Evolutionary conservation across 495 filamentous ascomycete species (phyloP).

Genomic region (Penicillium goetzii): DNA sequence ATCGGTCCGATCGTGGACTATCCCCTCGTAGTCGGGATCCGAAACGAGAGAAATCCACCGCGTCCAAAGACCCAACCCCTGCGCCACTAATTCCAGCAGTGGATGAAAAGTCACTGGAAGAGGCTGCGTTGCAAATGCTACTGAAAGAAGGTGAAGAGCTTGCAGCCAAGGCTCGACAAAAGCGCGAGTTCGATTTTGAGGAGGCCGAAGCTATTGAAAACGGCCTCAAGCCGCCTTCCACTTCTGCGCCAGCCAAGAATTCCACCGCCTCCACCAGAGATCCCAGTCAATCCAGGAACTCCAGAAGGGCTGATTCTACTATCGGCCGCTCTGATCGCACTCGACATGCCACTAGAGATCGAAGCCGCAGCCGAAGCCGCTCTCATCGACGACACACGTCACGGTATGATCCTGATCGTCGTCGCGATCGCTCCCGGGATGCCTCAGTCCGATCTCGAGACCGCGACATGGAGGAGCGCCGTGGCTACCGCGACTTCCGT

Average conservation of each 20-base stretch:
- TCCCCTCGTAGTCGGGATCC: conserved; percentile 45
- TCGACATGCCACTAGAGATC: conserved; percentile 33
- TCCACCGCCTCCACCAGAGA: conserved; percentile 35
- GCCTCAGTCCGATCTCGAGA: conserved; percentile 41
- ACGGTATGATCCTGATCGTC: conserved; percentile 41
- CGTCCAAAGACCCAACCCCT: conserved; percentile 47
- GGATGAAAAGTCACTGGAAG: conserved; percentile 62
- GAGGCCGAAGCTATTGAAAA: conserved; percentile 54
- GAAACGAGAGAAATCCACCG: conserved; percentile 45
- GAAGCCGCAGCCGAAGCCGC: conserved; percentile 42
- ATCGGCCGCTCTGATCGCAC: conserved; percentile 36
- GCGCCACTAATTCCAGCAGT: conserved; percentile 43
- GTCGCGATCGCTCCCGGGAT: conserved; percentile 40
- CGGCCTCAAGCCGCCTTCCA: conserved; percentile 41
- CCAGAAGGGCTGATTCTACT: conserved; percentile 36
- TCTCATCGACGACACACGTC: conserved; percentile 38
- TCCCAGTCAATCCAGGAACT: conserved; percentile 35
- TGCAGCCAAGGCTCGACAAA: conserved; percentile 60
- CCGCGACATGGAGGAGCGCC: conserved; percentile 41
- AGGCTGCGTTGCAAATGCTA: conserved; percentile 57
- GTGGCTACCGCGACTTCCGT: conserved; percentile 42
- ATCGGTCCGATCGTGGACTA: conserved; percentile 43
- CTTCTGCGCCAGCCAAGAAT: conserved; percentile 27
- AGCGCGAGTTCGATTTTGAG: conserved; percentile 62
- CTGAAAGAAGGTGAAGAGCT: conserved; percentile 64